phyloP scores from a whole-genome alignment of 495 filamentous ascomycete genomes.

The Aspergillus hancockii region DNA sequence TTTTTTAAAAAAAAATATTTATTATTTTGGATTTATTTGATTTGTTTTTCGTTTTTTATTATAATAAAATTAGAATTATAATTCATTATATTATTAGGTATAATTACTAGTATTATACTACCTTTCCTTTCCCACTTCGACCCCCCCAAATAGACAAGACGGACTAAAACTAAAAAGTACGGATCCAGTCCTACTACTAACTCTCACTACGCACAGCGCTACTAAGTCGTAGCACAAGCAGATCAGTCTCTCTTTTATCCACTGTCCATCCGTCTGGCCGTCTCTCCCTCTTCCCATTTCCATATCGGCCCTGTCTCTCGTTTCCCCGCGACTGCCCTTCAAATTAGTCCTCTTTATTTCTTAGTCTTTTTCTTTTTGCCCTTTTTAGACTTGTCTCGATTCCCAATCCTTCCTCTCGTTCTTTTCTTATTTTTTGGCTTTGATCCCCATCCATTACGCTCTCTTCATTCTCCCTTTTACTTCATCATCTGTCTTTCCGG shows the following conservation, averaged over 20 bases:
- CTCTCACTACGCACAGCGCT: slow-evolving; percentile 31
- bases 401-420: slow-evolving; percentile 22
- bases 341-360: slow-evolving; percentile 27
- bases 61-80: slow-evolving; percentile 12
- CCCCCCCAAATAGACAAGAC: slow-evolving; percentile 16
- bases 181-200: slow-evolving; percentile 36
- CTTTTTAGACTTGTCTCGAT: slow-evolving; percentile 31
- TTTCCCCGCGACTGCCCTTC: slow-evolving; percentile 32
- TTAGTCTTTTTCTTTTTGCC: slow-evolving; percentile 30
- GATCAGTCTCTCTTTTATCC: slow-evolving; percentile 49
- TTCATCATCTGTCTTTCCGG: slow-evolving; percentile 28
- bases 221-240: slow-evolving; percentile 41
- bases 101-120: slow-evolving; percentile 13
- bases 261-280: slow-evolving; percentile 33
- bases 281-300: slow-evolving; percentile 27
- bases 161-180: slow-evolving; percentile 28
- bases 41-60: background rate
- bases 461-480: slow-evolving; percentile 23
- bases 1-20: background rate
- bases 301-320: slow-evolving; percentile 40
- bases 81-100: slow-evolving; percentile 1
- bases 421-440: slow-evolving; percentile 22
- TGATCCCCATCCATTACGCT: slow-evolving; percentile 30
- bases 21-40: background rate
- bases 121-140: background rate